Percentiles rank a stretch among this genome's conserved stretches.
These are phyloP conservation scores for Sporisorium exsertum DNA, from an alignment of 1,284 basidiomycete species.

Conservation along the genomic window DNA sequence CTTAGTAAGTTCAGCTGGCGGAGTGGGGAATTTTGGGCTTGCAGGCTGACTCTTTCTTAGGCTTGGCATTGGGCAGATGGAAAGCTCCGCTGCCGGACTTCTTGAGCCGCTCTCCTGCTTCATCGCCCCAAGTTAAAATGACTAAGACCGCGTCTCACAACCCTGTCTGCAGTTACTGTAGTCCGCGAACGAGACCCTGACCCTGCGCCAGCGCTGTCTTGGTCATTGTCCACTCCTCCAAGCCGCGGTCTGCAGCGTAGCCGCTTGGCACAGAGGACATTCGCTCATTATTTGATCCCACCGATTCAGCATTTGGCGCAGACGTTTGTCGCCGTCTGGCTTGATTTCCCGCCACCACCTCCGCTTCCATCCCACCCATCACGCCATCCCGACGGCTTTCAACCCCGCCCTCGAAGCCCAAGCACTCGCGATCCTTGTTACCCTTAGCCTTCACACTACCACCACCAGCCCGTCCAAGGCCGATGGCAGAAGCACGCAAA, in stretches of 20 bases:
- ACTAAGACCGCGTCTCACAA: not conserved
- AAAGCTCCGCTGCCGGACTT: constrained; percentile 5
- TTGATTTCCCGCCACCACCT: too few relatives aligned
- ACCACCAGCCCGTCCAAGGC: not conserved
- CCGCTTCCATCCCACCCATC: constrained; percentile 4
- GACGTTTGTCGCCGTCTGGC: too few relatives aligned
- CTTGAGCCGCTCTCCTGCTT: not conserved
- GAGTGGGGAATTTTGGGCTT: constrained; percentile 3
- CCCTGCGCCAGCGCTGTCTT: not conserved
- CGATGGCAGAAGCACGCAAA: constrained; percentile 54
- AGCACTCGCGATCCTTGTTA: not conserved
- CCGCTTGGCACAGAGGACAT: not conserved
- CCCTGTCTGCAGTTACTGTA: not conserved
- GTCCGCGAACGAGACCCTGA: constrained; percentile 5
- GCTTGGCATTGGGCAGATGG: constrained; percentile 8
- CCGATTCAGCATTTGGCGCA: not conserved
- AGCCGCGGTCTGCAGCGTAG: not conserved
- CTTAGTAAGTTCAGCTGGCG: not conserved
- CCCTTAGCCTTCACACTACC: too few relatives aligned
- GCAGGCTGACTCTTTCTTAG: not conserved
- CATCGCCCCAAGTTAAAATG: not conserved
- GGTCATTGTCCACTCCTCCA: too few relatives aligned
- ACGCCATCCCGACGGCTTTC: not conserved
- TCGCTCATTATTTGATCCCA: not conserved
- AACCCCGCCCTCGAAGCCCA: not conserved